Evolutionary conservation across 1,139 yeast genomes (phyloP), one percentile per base, ranked within the genome.

Genomic region (Eremothecium sinecaudum): DNA sequence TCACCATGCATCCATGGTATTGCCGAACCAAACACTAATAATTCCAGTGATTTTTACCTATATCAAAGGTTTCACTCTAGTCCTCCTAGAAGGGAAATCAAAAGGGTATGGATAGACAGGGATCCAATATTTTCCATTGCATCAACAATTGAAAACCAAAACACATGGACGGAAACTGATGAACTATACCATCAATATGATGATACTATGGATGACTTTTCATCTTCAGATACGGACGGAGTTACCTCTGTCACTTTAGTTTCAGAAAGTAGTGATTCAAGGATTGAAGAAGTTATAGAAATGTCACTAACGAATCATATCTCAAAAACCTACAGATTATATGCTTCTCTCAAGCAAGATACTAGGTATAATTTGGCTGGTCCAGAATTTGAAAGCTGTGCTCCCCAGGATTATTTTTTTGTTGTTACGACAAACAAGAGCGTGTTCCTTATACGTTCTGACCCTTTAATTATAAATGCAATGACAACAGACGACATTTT

Each of bases 401-500:
- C 18, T 5, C 29, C 38, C 5, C 35, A 47, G 19, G 42, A 43
- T 11, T 43, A 42, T 23, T 45, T 47, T 18, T 29, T 48, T 12
- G 34, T 51, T 2, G 44, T 50, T 1, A 48, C 55, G 2, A 44
- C 52, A 1, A 42, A 29, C 1, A 20, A 31, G 4, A 31, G 35
- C 17, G 24, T 48, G 5, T 45, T 39, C 25, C 23, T 52, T 8
- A 28, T 47, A 13, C 49, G 44, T 27, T 33, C 46, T 1, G 38
- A 44, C 26, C 58, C 58, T 2, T 51, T 74, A 18, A 56, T 66
- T 23, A 67, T 76, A 42, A 58, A 59, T 33, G 61, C 73, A 4
- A 63, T 69, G 2, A 67, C 75, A 1, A 48, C 50, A 4, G 43
- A 45, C 15, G 53, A 58, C 4, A 53, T 71, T 2, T 73, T 73